Evolutionary conservation across 116 monocot species (phyloP).

Genomic region (Papilionanthe hybrid): DNA sequence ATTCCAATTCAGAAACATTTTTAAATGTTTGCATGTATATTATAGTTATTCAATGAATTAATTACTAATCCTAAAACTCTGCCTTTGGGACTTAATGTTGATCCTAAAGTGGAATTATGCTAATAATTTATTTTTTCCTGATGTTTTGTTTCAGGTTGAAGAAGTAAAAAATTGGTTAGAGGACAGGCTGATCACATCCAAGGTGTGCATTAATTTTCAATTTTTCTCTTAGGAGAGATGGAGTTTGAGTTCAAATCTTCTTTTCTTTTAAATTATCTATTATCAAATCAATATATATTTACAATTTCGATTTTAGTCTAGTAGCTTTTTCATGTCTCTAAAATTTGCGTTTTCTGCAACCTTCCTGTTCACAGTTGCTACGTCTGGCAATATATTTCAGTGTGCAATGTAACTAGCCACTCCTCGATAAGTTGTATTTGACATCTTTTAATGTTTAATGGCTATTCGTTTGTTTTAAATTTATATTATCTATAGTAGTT

Average conservation of each 20-base stretch:
- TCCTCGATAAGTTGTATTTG: not conserved
- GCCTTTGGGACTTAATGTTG: not conserved
- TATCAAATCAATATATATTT: not conserved
- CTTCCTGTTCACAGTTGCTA: not conserved
- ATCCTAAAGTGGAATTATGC: not conserved
- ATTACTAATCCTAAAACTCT: not conserved
- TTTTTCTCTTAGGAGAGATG: not conserved
- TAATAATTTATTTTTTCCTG: not conserved
- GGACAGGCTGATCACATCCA: constrained; percentile 47
- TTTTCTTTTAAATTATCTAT: not conserved
- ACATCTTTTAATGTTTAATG: not conserved
- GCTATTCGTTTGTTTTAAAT: not conserved
- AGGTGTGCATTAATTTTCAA: constrained; percentile 32
- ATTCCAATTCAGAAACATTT: not conserved
- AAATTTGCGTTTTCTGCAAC: too few relatives aligned
- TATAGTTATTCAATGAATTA: not conserved
- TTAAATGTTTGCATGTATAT: not conserved
- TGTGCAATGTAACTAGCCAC: not conserved
- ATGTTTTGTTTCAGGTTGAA: constrained; percentile 49
- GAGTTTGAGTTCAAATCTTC: not conserved
- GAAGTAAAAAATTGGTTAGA: constrained; percentile 82
- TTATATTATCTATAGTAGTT: not conserved
- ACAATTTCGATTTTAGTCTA: not conserved
- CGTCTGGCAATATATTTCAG: not conserved
- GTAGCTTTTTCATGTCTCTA: not conserved